Base-by-base conservation (phyloP, 202 grass and related monocot species). In the Setaria viridis region DNA sequence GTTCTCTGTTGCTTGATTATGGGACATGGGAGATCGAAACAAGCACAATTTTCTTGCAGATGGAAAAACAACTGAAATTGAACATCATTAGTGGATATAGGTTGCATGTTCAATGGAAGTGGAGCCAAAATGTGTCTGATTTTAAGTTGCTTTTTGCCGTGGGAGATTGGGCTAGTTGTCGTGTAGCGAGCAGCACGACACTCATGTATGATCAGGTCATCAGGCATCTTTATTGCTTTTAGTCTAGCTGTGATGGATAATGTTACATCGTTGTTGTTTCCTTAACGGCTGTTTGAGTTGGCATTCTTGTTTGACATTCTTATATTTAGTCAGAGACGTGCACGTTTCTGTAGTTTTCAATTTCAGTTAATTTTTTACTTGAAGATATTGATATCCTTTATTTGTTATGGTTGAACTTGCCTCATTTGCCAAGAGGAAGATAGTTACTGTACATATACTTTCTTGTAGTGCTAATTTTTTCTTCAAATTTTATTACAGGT, bases 401-500 rank as follows among this genome's bases (percentile, higher is more conserved):
- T 78, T 69, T 35, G 19, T 67, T 66, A 62, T 72, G 39, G 3
- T 58, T 82, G 53, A 5, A 79, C 48, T 2, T 79, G 7, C 55
- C 67, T 70, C 46, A 72, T 84, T 51, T 65, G 21, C 54, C 46
- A 65, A 82, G 47, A 83, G 14, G 34, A 77, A 32, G 56, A 77
- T 76, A 1, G 20, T 9, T 39, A 75, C 49, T 74, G 17, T 55
- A 12, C 48, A 53, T 32, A 34, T 53, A 35, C 19, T 82, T 16
- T 60, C 59, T 30, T 84, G 15, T 17, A 71, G 41, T 73, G 35
- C 62, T 88, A 73, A 67, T 51, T 78, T 50, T 34, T 81, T 35
- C 30, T 77, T 19, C 29, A 80, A 85, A 88, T 45, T 78, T 72
- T 30, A 15, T 33, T 59, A 66, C 82, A 91, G 89, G 82, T 82